Evolutionary conservation across 371 early-diverging fungal genomes (phyloP), one percentile per base, ranked within the genome.

Genomic region (Blyttiomyces sp.): DNA sequence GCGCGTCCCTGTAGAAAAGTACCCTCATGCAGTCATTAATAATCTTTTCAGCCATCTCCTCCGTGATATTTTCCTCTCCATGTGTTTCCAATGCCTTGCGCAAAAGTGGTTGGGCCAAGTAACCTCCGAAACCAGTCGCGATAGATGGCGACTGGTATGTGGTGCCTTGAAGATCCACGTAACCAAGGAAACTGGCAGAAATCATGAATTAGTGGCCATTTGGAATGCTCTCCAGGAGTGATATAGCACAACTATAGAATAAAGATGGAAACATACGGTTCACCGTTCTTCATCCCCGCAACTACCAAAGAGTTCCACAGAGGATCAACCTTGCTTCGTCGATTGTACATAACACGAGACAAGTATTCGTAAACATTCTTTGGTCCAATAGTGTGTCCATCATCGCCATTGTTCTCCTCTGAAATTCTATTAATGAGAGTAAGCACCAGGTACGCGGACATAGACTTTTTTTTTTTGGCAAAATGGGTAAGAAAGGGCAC

Each of bases 111-210:
- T 91, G 90, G 45, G 96, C 98, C 52, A 99, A 73, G 76, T 98
- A 88, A 33, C 86, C 88, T 34, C 99, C 99, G 71, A 92, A 95
- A 28, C 99, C 99, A 34, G 99, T 98, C 35, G 99, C 97, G 61
- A 99, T 90, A 23, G 93, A 90, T 17, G 88, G 70, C 4, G 94
- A 72, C 68, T 92, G 84, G 72, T 96, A 97, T 23, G 96, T 94
- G 24, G 96, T 97, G 35, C 99, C 99, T 69, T 90, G 87, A 51
- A 94, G 78, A 74, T 99, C 95, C 46, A 98, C 94, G 64, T 81
- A 95, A 6, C 99, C 99, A 54, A 99, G 83, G 79, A 96, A 92
- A 44, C 90, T 92, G 51, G 26, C n/a, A 44, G 42, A 57, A 5
- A 48, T 57, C 11, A 54, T 7, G 55, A 2, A 50, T 17, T 48